Percentiles rank a stretch among this genome's conserved stretches.
Conservation (phyloP, 345 rosid species). For the Salix exigua region DNA sequence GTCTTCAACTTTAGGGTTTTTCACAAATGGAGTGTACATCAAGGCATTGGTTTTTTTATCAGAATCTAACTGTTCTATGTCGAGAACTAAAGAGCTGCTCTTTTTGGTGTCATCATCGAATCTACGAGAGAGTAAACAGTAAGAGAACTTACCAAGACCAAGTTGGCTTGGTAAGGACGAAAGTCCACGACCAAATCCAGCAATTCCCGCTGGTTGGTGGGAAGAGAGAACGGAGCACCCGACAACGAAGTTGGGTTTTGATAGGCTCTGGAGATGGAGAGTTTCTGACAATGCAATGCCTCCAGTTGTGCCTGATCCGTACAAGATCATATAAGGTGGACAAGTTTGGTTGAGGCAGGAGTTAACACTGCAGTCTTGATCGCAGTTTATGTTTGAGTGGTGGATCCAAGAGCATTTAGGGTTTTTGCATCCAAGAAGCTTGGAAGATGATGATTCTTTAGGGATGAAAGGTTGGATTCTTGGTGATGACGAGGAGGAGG, state of each 20-base stretch:
- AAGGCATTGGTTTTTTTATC: conserved; percentile 25
- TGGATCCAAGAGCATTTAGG: conserved; percentile 48
- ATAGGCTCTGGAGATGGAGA: conserved; percentile 19
- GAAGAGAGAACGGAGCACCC: conserved; percentile 44
- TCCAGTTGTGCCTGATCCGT: conserved; percentile 35
- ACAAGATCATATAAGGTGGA: conserved; percentile 35
- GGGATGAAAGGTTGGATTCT: conserved; percentile 30
- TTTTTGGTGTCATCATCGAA: conserved; percentile 31
- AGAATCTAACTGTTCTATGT: conserved; percentile 9
- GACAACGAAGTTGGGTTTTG: conserved; percentile 24
- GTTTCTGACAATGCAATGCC: conserved; percentile 38
- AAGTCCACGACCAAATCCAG: conserved; percentile 39
- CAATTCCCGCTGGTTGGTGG: conserved; percentile 36
- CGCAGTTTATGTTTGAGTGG: conserved; percentile 6
- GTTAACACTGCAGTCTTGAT: conserved; percentile 9
- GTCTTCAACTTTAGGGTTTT: conserved; percentile 19
- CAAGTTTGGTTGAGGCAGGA: conserved; percentile 31
- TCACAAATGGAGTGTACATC: conserved; percentile 33
- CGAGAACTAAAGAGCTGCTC: conserved; percentile 26
- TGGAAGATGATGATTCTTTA: conserved; percentile 28
- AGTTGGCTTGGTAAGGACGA: conserved; percentile 38
- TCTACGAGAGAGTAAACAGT: conserved; percentile 36
- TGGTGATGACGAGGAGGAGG: not conserved
- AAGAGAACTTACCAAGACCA: conserved; percentile 36
- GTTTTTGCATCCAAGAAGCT: conserved; percentile 34